Base-by-base conservation (phyloP, 2,329 filamentous ascomycete genomes). In the Ilyonectria destructans region DNA sequence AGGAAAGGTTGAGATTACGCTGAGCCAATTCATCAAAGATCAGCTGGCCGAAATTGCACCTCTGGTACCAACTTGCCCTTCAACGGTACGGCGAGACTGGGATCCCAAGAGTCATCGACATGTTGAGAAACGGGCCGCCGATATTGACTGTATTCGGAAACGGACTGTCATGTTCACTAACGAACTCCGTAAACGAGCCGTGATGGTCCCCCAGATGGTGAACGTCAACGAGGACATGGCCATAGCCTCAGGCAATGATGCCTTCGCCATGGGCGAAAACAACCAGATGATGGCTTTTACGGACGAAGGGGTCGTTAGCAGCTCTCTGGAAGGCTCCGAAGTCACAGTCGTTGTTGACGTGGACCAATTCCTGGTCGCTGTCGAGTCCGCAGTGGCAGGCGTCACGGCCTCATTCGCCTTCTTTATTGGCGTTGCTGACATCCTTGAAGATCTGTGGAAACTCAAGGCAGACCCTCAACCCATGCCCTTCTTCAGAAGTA, bases 1-100 rank as follows among this genome's bases (percentile, higher is more conserved):
- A 49, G 46, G 46, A 21, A 49, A 49, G 21, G 21, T 49, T 26
- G 46, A 49, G 46, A 49, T 49, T 49, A 49, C 46, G 12, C 46
- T 49, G 12, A 49, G 46, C 19, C 46, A 49, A 29, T 29, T 21
- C 21, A 26, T 49, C 21, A 49, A 49, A 26, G 46, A 49, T n/a
- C 46, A 49, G 19, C 6, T 49, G 13, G 21, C 26, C 12, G 46
- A 49, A 17, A 49, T 49, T 8, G 46, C 21, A 17, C 26, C 46
- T 12, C 26, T 4, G 12, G 10, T 49, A 12, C 46, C 21, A 49
- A 17, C 10, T 26, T 6, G 12, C 26, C 21, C 46, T 49, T 10
- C 26, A 21, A 21, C 26, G 5, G 12, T 26, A 12, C 46, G 46
- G 4, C 46, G 46, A 49, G 10, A 26, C 46, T 49, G 46, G 46